Conservation (phyloP, 2,329 filamentous ascomycete genomes). For the Xenoacremonium recifei region DNA sequence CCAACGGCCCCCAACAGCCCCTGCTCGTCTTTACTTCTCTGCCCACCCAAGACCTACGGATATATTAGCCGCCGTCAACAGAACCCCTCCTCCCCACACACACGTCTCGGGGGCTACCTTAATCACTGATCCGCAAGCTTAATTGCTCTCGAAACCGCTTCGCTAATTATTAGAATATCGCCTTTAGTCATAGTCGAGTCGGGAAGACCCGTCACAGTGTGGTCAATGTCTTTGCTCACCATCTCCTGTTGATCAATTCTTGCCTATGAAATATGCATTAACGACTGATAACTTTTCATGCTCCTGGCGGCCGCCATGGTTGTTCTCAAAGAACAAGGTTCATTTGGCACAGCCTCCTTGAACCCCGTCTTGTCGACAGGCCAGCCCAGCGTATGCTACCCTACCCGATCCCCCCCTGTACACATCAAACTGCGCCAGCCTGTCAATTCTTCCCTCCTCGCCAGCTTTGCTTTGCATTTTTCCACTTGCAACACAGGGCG, state of each 20-base stretch:
- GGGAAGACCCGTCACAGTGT: neutral
- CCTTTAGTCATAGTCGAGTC: neutral
- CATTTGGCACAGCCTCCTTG: neutral
- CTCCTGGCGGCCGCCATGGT: neutral
- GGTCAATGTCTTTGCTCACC: neutral
- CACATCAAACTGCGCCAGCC: neutral
- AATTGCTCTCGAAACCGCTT: neutral
- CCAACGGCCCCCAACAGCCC: too few species aligned
- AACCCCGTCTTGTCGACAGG: neutral
- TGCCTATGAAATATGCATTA: neutral
- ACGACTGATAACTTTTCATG: neutral
- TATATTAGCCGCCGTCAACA: neutral
- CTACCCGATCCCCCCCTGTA: neutral
- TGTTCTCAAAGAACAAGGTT: neutral
- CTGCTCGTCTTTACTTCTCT: too few species aligned
- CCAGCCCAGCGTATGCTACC: neutral
- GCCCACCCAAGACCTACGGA: too few species aligned
- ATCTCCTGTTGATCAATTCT: neutral
- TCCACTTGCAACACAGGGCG: neutral
- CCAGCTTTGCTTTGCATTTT: slow-evolving; percentile 2
- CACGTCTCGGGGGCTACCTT: neutral
- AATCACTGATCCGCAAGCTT: neutral
- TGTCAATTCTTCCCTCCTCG: slow-evolving; percentile 4
- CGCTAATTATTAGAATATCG: neutral
- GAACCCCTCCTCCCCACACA: neutral